These are phyloP conservation scores for Diaporthe humulicola DNA, from an alignment of 2,329 filamentous ascomycete species.

Conservation along the genomic window DNA sequence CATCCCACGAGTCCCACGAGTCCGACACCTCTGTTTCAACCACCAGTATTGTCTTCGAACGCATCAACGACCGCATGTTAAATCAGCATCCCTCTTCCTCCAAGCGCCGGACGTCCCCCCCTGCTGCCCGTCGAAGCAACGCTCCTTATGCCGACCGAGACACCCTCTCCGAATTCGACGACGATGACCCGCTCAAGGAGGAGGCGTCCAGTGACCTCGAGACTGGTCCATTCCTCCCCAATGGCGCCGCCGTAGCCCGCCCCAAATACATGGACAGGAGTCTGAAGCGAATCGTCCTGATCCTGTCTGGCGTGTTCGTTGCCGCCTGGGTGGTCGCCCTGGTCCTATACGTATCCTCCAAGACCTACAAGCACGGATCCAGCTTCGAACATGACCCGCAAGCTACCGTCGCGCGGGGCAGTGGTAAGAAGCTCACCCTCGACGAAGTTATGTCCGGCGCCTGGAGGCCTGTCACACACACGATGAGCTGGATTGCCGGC, in stretches of 20 bases:
- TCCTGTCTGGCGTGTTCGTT: constrained; percentile 71
- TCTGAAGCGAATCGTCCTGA: constrained; percentile 72
- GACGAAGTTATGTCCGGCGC: constrained; percentile 76
- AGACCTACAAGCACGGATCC: constrained; percentile 75
- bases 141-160: constrained; percentile 44
- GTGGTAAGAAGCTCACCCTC: constrained; percentile 79
- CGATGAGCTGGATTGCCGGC: constrained; percentile 82
- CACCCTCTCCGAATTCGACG: constrained; percentile 55
- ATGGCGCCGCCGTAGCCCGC: constrained; percentile 51
- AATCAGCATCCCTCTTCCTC: constrained; percentile 42
- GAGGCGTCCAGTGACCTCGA: constrained; percentile 61
- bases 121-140: constrained; percentile 34
- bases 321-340: constrained; percentile 78
- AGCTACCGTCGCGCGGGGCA: constrained; percentile 71
- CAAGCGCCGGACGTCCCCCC: constrained; percentile 38
- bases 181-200: constrained; percentile 61
- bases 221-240: constrained; percentile 65
- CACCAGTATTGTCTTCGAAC: constrained; percentile 85
- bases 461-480: constrained; percentile 74
- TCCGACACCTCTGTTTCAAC: constrained; percentile 86
- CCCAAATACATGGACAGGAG: constrained; percentile 74
- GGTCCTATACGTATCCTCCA: constrained; percentile 74
- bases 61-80: constrained; percentile 70
- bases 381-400: constrained; percentile 76
- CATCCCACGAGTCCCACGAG: constrained; percentile 58